Conservation (phyloP, 2,329 filamentous ascomycete species). For the Hypoxylon sp. region DNA sequence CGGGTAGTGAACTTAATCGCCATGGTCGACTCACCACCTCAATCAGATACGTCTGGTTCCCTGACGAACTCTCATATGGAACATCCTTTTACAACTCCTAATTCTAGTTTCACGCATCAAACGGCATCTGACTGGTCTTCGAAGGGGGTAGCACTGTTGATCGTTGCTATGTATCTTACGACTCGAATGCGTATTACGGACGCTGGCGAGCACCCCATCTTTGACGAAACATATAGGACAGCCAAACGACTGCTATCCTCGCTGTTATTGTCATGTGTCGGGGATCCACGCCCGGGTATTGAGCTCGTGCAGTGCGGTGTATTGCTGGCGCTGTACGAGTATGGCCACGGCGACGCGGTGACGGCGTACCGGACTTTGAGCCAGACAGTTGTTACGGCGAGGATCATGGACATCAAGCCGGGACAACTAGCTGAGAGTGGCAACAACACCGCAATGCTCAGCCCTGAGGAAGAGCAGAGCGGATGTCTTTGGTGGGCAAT, state of each 20-base stretch:
- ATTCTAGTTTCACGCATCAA: conserved; percentile 27
- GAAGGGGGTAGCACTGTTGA: conserved; percentile 57
- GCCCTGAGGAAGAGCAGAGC: conserved; percentile 56
- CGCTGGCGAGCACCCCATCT: conserved; percentile 56
- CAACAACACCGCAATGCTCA: conserved; percentile 46
- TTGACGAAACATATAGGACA: conserved; percentile 58
- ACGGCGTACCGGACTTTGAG: conserved; percentile 61
- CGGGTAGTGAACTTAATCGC: conserved; percentile 49
- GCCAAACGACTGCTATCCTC: conserved; percentile 58
- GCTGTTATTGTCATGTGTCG: conserved; percentile 54
- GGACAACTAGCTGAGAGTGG: conserved; percentile 55
- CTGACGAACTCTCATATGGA: conserved; percentile 41
- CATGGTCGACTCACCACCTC: conserved; percentile 39
- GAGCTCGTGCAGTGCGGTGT: conserved; percentile 61
- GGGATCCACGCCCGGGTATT: conserved; percentile 53
- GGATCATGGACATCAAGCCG: conserved; percentile 56
- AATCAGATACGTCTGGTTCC: conserved; percentile 43
- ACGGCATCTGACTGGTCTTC: conserved; percentile 39
- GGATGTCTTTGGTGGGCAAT: conserved; percentile 62
- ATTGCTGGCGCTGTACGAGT: conserved; percentile 61
- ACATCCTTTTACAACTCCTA: conserved; percentile 29
- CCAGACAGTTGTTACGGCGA: conserved; percentile 58
- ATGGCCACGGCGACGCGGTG: conserved; percentile 60
- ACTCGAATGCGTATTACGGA: conserved; percentile 58
- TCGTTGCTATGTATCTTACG: conserved; percentile 61